Conservation (phyloP, 495 filamentous ascomycete genomes). For the Neurospora sp. region DNA sequence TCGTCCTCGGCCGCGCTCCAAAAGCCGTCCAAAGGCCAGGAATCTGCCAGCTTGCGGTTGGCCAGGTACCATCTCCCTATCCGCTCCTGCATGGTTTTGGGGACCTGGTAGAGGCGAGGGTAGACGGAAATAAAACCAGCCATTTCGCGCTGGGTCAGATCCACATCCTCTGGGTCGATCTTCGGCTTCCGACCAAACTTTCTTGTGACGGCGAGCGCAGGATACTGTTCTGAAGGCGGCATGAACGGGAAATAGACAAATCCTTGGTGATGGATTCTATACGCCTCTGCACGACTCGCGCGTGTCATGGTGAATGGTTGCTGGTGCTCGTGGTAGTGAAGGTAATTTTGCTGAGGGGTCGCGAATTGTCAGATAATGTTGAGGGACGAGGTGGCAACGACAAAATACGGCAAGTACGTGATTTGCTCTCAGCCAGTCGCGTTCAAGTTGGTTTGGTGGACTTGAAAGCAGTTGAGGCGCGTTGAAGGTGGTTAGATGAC, state of each 20-base stretch:
- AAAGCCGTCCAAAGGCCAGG: neutral
- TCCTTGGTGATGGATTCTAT: neutral
- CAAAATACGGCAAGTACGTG: neutral
- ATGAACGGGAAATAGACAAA: neutral
- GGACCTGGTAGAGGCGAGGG: slow-evolving; percentile 7
- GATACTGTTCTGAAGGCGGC: neutral
- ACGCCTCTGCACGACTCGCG: neutral
- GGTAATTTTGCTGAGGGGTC: neutral
- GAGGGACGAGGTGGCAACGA: neutral
- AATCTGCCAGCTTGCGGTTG: neutral
- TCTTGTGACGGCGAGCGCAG: neutral
- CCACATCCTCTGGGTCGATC: neutral
- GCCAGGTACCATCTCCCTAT: neutral
- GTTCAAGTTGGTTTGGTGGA: neutral
- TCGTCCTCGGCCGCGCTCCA: neutral
- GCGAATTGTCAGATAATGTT: neutral
- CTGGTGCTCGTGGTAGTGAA: neutral
- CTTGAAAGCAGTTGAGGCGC: neutral
- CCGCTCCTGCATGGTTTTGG: neutral
- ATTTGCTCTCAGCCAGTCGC: neutral
- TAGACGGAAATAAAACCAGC: slow-evolving; percentile 1
- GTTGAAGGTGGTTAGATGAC: neutral
- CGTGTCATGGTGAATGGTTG: neutral
- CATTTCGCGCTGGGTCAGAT: neutral
- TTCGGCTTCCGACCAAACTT: neutral